phyloP scores from a whole-genome alignment of 2,329 filamentous ascomycete genomes.

The Hypoxylon sp. region DNA sequence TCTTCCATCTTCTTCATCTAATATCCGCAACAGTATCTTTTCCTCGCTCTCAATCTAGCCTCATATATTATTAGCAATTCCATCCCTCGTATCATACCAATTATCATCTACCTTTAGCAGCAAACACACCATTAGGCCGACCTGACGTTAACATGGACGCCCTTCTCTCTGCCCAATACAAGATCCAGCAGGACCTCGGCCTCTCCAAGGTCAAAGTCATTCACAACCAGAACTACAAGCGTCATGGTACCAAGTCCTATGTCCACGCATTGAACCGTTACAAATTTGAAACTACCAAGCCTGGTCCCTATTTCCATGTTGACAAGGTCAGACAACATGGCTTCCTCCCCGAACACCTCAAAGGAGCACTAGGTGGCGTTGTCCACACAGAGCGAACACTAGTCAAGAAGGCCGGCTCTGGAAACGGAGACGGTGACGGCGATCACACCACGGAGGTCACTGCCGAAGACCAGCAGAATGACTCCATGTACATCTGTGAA shows the following conservation, averaged over 20 bases:
- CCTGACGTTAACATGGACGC: slow-evolving; percentile 54
- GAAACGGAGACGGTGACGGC: slow-evolving; percentile 51
- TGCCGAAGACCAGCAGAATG: slow-evolving; percentile 77
- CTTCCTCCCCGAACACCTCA: slow-evolving; percentile 59
- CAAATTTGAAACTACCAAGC: slow-evolving; percentile 72
- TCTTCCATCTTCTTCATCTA: slow-evolving; percentile 12
- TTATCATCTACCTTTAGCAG: slow-evolving; percentile 1
- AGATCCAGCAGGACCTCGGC: slow-evolving; percentile 55
- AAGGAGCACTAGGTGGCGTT: slow-evolving; percentile 64
- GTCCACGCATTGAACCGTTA: slow-evolving; percentile 73
- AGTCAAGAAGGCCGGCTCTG: slow-evolving; percentile 59
- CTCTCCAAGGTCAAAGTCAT: slow-evolving; percentile 65
- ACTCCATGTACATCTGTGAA: slow-evolving; percentile 72
- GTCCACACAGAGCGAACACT: slow-evolving; percentile 64
- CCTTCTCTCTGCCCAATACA: slow-evolving; percentile 55
- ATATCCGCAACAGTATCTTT: slow-evolving; percentile 5
- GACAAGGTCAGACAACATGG: slow-evolving; percentile 65
- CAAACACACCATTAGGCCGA: slow-evolving; percentile 8
- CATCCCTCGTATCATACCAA: slow-evolving; percentile 21
- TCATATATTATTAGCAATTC: slow-evolving; percentile 21
- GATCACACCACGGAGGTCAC: slow-evolving; percentile 65
- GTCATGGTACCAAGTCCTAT: slow-evolving; percentile 74
- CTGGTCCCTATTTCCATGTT: slow-evolving; percentile 72
- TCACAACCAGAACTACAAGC: slow-evolving; percentile 72
- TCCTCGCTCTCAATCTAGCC: slow-evolving; percentile 3